Base-by-base conservation (phyloP, 495 filamentous ascomycete species). In the Melanomma pulvis-pyrius region DNA sequence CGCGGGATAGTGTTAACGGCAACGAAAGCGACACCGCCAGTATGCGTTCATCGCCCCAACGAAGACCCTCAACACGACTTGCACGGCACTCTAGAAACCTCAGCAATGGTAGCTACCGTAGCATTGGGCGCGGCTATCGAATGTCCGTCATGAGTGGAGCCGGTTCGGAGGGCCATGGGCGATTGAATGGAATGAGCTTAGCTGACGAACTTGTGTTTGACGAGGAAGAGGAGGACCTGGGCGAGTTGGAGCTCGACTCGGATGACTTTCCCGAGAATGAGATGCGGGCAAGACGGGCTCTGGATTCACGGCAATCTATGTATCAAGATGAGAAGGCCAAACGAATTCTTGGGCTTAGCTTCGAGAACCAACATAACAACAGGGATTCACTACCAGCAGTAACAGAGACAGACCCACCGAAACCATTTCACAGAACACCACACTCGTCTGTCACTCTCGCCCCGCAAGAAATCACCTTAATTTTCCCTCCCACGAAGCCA, bases 121-220 rank as follows among this genome's bases (percentile, higher is more conserved):
- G 73, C 66, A 59, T 74, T 68, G 64, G 76, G 52, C 71, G 80
- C 83, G 30, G 32, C 25, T 74, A 71, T 64, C 84, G 91, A 32
- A 91, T 88, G 73, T 94, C 92, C 12, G 80, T 87, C 36, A 79
- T 88, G 63, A 83, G 78, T 61, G 70, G 79, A 3, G 51, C 59
- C 11, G 59, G 61, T 12, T 69, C 76, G 11, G 85, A 87, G 59
- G 81, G 80, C 8, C 79, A 83, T 64, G 84, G 79, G 11, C 89
- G 88, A 71, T 70, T 79, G 21, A 87, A 87, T 55, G 90, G 90
- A 9, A 70, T 92, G 39, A 94, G 88, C 68, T 78, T 98, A 44
- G 94, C 94, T 9, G 91, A 97, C 69, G 94, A 98, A 80, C 82
- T 98, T 63, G 87, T 88, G 55, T 88, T 96, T 44, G 91, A 91